Evolutionary conservation across 345 rosid species (phyloP).

Genomic region (Populus alba): DNA sequence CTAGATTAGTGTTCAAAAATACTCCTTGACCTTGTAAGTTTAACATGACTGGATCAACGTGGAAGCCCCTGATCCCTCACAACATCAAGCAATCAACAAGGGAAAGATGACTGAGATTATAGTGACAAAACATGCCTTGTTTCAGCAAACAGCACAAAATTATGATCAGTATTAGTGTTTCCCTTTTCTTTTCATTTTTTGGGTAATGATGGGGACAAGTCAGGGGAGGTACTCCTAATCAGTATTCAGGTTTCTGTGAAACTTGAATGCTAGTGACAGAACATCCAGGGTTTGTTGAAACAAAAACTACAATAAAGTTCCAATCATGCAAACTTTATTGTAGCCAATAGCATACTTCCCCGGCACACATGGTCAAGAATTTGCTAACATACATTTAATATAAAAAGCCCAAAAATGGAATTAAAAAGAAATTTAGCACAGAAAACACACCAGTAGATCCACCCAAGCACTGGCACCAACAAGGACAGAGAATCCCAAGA

Average conservation of each 20-base stretch:
- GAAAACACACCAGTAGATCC: slow-evolving; percentile 69
- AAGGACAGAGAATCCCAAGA: slow-evolving; percentile 89
- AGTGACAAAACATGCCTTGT: neutral
- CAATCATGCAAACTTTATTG: neutral
- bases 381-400: neutral
- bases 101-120: neutral
- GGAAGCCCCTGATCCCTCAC: neutral
- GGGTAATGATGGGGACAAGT: neutral
- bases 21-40: neutral
- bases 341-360: neutral
- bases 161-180: neutral
- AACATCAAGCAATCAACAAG: neutral
- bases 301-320: neutral
- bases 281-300: neutral
- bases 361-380: neutral
- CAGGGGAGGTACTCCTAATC: neutral
- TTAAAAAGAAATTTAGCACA: neutral
- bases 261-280: neutral
- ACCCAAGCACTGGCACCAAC: slow-evolving; percentile 98
- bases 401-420: neutral
- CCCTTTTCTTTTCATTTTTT: neutral
- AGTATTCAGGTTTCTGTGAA: neutral
- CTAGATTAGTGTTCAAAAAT: neutral
- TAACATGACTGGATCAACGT: neutral
- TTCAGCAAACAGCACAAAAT: neutral